phyloP scores from a whole-genome alignment of 441 rosid genomes.

The Arabidopsis hybrid region DNA sequence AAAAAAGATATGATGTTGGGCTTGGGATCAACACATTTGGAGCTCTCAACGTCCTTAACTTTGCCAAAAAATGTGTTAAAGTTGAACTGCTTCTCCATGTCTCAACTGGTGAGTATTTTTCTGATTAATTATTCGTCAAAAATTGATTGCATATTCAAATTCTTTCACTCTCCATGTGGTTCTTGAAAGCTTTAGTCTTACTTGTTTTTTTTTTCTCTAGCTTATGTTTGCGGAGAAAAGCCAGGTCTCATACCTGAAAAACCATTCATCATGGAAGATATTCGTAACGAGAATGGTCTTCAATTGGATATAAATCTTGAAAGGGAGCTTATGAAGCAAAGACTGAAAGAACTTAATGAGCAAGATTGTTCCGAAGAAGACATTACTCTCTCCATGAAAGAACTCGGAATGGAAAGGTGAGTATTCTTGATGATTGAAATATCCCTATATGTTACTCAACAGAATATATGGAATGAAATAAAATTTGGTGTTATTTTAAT shows the following conservation, averaged over 20 bases:
- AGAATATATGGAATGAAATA: background rate
- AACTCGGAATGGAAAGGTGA: constrained; percentile 69
- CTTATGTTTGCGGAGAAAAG: constrained; percentile 49
- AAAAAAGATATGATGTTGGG: constrained; percentile 73
- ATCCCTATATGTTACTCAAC: background rate
- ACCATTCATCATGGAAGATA: constrained; percentile 59
- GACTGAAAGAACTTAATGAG: constrained; percentile 56
- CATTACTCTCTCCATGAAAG: constrained; percentile 59
- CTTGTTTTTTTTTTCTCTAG: constrained; percentile 44
- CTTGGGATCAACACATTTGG: constrained; percentile 81
- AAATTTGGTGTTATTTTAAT: background rate
- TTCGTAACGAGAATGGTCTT: constrained; percentile 54
- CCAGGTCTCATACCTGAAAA: constrained; percentile 64
- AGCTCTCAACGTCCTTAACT: constrained; percentile 62
- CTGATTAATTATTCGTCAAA: background rate
- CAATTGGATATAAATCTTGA: constrained; percentile 69
- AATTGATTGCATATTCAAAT: background rate
- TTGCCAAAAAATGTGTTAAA: constrained; percentile 51
- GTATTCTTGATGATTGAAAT: constrained; percentile 5
- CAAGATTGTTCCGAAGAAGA: constrained; percentile 55
- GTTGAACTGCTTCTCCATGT: constrained; percentile 62
- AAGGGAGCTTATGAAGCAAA: constrained; percentile 54
- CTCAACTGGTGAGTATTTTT: constrained; percentile 68
- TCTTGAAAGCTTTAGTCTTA: background rate
- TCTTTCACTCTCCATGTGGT: background rate